Evolutionary conservation across 1,284 basidiomycete genomes (phyloP), one percentile per base, ranked within the genome.

Genomic region (Vanrija humicola): DNA sequence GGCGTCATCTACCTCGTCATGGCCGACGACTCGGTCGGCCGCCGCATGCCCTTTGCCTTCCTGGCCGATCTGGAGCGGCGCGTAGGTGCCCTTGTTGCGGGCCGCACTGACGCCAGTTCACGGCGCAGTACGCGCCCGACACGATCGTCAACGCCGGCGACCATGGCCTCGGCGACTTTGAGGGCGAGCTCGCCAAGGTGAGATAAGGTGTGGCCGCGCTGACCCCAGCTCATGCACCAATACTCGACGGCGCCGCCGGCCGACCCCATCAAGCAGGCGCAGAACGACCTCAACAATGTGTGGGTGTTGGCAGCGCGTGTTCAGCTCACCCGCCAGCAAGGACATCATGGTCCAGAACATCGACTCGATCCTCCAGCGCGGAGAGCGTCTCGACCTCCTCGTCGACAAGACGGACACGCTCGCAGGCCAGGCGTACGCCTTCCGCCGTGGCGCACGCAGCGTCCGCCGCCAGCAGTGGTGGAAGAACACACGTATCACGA

Each of bases 261-360:
- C n/a, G 95, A 98, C 72, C 91, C 94, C 55, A 85, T 98, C 56
- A 79, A 85, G 34, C 87, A 90, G 61, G 95, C 96, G 3, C 92
- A 94, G 71, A 83, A 82, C 9, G 94, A 98, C 72, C 82, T 98
- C 29, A 87, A 88, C 59, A 88, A 93, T 67, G 92, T 95, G 73
- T 76, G 50, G 46, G 74, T 70, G 9, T 5, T 23, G 2, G 6
- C 12, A 21, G 23, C 1, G 6, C 15, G 3, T 7, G 16, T 43
- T 2, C 16, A 14, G 34, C 49, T 55, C 39, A 55, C 46, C 1
- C 19, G 15, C 6, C 62, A 76, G 74, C 47, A 97, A 97, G 76
- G 89, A 95, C 66, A 92, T 97, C 76, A 96, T 97, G 92, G 93
- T 96, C 40, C 89, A 93, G 75, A 94, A 94, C 72, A 91, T 95